These are phyloP conservation scores for Penicillium expansum DNA, from an alignment of 2,329 filamentous ascomycete species.

Conservation along the genomic window DNA sequence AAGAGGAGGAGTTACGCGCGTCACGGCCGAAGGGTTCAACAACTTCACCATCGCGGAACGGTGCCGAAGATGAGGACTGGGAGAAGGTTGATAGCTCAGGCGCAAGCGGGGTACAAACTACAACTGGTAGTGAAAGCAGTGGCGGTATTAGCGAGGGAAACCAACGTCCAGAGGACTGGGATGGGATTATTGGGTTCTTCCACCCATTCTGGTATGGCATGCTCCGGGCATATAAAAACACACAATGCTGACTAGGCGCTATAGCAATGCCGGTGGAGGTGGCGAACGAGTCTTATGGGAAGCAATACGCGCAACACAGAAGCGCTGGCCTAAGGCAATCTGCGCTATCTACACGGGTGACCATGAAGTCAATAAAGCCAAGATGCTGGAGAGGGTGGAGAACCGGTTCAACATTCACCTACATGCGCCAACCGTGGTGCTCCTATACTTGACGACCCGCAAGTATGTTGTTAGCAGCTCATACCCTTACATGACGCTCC, in stretches of 20 bases:
- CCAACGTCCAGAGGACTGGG: constrained; percentile 59
- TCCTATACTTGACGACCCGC: constrained; percentile 86
- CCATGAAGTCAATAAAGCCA: constrained; percentile 76
- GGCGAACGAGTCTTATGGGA: constrained; percentile 97
- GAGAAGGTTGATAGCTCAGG: constrained; percentile 62
- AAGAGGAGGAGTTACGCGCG: constrained; percentile 37
- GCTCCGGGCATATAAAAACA: constrained; percentile 1
- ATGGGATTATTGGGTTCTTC: constrained; percentile 90
- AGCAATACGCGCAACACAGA: constrained; percentile 85
- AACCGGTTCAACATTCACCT: constrained; percentile 90
- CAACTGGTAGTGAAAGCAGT: constrained; percentile 46
- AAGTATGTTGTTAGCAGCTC: constrained; percentile 81
- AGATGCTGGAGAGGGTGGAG: constrained; percentile 75
- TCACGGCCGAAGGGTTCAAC: constrained; percentile 27
- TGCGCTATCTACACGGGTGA: constrained; percentile 96
- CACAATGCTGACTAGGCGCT: constrained; percentile 14
- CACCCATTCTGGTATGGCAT: constrained; percentile 86
- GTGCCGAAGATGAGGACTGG: constrained; percentile 62
- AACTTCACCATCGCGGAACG: constrained; percentile 17
- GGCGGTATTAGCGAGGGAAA: constrained; percentile 37
- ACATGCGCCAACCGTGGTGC: constrained; percentile 75
- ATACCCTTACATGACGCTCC: constrained; percentile 87
- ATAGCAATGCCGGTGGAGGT: constrained; percentile 88
- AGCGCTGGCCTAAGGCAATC: constrained; percentile 80
- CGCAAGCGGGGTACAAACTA: constrained; percentile 44